phyloP scores from a whole-genome alignment of 2,329 filamentous ascomycete species.

The Diaporthe helianthi region DNA sequence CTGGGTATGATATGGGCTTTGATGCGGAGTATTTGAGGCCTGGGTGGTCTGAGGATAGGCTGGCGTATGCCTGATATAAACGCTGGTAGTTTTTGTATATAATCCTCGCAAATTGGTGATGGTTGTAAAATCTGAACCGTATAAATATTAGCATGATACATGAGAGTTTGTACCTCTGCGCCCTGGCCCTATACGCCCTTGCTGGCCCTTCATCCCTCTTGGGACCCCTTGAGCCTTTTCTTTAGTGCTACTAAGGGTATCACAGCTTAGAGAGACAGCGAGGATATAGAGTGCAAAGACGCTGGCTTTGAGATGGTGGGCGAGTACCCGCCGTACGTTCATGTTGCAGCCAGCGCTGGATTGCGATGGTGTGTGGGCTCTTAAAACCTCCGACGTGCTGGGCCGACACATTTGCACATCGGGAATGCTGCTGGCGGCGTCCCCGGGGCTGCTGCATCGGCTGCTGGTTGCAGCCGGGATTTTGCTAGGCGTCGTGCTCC shows the following conservation, averaged over 20 bases:
- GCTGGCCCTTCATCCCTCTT: too few species aligned
- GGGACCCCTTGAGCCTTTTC: too few species aligned
- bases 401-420: conserved; percentile 30
- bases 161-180: too few species aligned
- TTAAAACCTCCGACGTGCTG: conserved; percentile 32
- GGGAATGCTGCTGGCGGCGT: conserved; percentile 33
- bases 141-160: background rate
- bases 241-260: too few species aligned
- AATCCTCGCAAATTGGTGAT: background rate
- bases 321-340: conserved; percentile 33
- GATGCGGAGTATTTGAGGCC: conserved; percentile 57
- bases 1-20: conserved; percentile 59
- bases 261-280: conserved; percentile 36
- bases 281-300: too few species aligned
- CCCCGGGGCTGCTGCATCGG: background rate
- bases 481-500: background rate
- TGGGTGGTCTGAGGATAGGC: conserved; percentile 52
- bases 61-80: conserved; percentile 44
- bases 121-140: conserved; percentile 22
- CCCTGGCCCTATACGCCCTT: too few species aligned
- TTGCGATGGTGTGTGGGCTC: conserved; percentile 27
- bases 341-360: conserved; percentile 32
- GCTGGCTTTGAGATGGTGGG: conserved; percentile 24
- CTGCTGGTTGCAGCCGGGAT: background rate
- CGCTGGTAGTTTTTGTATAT: background rate